These are phyloP conservation scores for Ogataea polymorpha DNA, from an alignment of 805 yeast species.

Conservation along the genomic window DNA sequence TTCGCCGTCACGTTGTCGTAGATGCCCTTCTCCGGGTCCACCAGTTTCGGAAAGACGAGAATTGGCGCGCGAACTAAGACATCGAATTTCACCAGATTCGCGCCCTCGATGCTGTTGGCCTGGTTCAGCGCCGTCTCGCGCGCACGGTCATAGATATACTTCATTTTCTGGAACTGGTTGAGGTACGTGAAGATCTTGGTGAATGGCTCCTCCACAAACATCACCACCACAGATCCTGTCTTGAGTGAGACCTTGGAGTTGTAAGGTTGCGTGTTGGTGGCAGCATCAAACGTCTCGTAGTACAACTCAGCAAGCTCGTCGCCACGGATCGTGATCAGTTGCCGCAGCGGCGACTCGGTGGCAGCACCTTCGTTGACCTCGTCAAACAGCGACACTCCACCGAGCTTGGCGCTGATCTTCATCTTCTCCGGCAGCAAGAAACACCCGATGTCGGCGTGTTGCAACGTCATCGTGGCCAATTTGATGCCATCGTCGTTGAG, in stretches of 20 bases:
- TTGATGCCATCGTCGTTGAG: slow-evolving; percentile 81
- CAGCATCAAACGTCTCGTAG: slow-evolving; percentile 76
- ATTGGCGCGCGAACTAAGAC: slow-evolving; percentile 77
- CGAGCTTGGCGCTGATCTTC: slow-evolving; percentile 69
- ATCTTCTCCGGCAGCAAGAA: slow-evolving; percentile 71
- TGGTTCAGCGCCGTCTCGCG: slow-evolving; percentile 85
- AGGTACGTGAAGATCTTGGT: slow-evolving; percentile 63
- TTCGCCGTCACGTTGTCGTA: slow-evolving; percentile 67
- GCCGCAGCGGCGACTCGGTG: slow-evolving; percentile 55
- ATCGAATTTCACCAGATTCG: slow-evolving; percentile 66
- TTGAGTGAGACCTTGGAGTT: slow-evolving; percentile 58
- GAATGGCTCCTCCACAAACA: slow-evolving; percentile 79
- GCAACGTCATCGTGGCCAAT: slow-evolving; percentile 72
- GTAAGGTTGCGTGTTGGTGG: slow-evolving; percentile 46
- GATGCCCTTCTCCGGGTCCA: slow-evolving; percentile 37
- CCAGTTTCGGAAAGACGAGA: slow-evolving; percentile 66
- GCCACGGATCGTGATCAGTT: slow-evolving; percentile 76
- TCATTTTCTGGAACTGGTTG: slow-evolving; percentile 78
- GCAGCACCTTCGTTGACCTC: slow-evolving; percentile 66
- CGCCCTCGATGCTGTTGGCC: slow-evolving; percentile 55
- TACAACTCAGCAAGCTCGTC: slow-evolving; percentile 71
- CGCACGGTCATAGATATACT: slow-evolving; percentile 83
- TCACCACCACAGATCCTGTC: slow-evolving; percentile 72
- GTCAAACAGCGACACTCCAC: slow-evolving; percentile 75
- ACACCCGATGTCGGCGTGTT: slow-evolving; percentile 67